phyloP scores from a whole-genome alignment of 2,329 filamentous ascomycete genomes.

The Lasiodiplodia citricola region DNA sequence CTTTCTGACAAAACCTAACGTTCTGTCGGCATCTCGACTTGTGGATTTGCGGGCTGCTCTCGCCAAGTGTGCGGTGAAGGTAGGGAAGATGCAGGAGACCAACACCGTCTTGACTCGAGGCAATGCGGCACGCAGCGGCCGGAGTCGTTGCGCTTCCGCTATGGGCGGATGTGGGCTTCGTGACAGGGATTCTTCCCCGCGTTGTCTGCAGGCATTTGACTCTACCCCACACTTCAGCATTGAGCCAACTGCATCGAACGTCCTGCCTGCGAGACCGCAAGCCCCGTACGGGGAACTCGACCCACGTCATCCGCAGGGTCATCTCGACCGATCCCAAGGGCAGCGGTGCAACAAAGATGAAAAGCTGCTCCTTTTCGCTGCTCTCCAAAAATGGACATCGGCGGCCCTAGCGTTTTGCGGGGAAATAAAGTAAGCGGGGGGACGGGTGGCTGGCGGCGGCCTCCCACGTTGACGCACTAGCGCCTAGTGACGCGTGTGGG shows the following conservation, averaged over 20 bases:
- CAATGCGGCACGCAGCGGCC: constrained; percentile 5
- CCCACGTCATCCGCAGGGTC: neutral
- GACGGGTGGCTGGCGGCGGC: constrained; percentile 20
- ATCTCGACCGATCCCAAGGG: neutral
- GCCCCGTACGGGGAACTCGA: neutral
- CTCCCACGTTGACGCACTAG: constrained; percentile 15
- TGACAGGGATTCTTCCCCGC: constrained; percentile 26
- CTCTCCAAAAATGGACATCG: constrained; percentile 5
- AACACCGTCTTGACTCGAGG: constrained; percentile 6
- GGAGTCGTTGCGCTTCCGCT: constrained; percentile 6
- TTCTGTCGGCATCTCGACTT: constrained; percentile 14
- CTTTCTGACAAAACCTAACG: constrained; percentile 12
- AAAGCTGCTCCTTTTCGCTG: neutral
- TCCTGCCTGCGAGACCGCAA: neutral
- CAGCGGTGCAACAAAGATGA: neutral
- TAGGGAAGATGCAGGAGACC: constrained; percentile 13
- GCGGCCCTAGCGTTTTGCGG: constrained; percentile 20
- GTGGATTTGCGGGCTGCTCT: constrained; percentile 5
- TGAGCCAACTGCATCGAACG: neutral
- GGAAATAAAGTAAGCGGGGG: constrained; percentile 26
- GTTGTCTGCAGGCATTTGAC: constrained; percentile 14
- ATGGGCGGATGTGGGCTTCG: constrained; percentile 14
- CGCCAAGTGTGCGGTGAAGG: constrained; percentile 4
- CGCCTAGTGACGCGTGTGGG: constrained; percentile 18
- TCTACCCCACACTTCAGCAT: constrained; percentile 25